These are phyloP conservation scores for Diversispora epigaea DNA, from an alignment of 192 early-diverging fungal genomes.

Conservation along the genomic window DNA sequence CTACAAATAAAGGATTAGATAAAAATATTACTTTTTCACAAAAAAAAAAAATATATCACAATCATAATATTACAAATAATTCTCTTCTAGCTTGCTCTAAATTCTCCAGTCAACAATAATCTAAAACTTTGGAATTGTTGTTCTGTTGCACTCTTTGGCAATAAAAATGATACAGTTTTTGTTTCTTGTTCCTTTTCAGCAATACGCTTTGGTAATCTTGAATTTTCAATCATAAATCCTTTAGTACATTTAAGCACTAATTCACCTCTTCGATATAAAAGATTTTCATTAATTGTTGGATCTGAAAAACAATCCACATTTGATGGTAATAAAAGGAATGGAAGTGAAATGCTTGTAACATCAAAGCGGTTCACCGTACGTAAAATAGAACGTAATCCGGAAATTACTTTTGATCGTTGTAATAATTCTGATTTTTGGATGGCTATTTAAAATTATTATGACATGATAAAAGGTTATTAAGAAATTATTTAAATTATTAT, in stretches of 20 bases:
- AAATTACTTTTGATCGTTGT: constrained; percentile 9
- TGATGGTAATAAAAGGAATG: constrained; percentile 62
- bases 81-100: constrained; percentile 45
- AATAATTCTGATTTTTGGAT: constrained; percentile 28
- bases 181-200: constrained; percentile 49
- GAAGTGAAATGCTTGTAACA: constrained; percentile 61
- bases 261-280: constrained; percentile 50
- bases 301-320: constrained; percentile 37
- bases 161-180: constrained; percentile 51
- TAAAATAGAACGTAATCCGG: constrained; percentile 65
- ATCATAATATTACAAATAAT: no score
- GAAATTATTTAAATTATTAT: neutral
- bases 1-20: no score
- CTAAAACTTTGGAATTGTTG: constrained; percentile 52
- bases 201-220: constrained; percentile 47
- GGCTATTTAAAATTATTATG: constrained; percentile 8
- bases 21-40: no score
- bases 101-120: constrained; percentile 44
- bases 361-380: constrained; percentile 59
- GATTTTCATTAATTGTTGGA: constrained; percentile 37
- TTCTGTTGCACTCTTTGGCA: constrained; percentile 46
- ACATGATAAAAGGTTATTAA: neutral
- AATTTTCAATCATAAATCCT: constrained; percentile 56
- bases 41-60: no score
- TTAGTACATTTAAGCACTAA: constrained; percentile 53